These are phyloP conservation scores for Kluyveromyces dobzhanskii DNA, from an alignment of 805 yeast species.

Conservation along the genomic window DNA sequence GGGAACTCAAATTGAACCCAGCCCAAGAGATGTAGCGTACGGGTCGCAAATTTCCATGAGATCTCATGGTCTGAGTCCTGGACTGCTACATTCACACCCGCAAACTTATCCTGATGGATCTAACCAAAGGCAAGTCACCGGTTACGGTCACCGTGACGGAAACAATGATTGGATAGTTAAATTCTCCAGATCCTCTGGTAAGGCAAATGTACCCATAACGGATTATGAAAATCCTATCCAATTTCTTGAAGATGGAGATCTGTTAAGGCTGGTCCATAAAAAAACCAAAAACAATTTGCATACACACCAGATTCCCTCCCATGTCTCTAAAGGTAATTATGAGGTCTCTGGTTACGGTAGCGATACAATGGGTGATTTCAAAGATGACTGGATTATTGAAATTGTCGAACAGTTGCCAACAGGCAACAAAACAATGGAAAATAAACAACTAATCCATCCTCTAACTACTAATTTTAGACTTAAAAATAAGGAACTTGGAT, in stretches of 20 bases:
- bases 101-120: conserved; percentile 73
- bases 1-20: conserved; percentile 55
- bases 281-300: conserved; percentile 60
- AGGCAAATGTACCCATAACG: conserved; percentile 26
- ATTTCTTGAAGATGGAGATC: conserved; percentile 48
- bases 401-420: conserved; percentile 49
- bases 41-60: conserved; percentile 40
- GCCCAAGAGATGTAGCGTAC: conserved; percentile 58
- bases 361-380: conserved; percentile 53
- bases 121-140: conserved; percentile 69
- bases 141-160: conserved; percentile 65
- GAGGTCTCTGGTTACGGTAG: conserved; percentile 75
- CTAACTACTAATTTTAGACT: conserved; percentile 77
- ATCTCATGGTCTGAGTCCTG: conserved; percentile 70
- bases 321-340: conserved; percentile 42
- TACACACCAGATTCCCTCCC: conserved; percentile 60
- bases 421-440: conserved; percentile 34
- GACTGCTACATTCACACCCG: conserved; percentile 65
- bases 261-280: conserved; percentile 54
- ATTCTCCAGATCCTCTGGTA: conserved; percentile 34
- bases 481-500: conserved; percentile 56
- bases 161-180: conserved; percentile 66
- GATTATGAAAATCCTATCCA: conserved; percentile 9
- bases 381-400: conserved; percentile 74
- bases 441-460: conserved; percentile 56